Percentiles rank a stretch among this genome's conserved stretches.
These are phyloP conservation scores for Vaccinium corymbosum DNA, from an alignment of 148 eudicot species.

Conservation along the genomic window DNA sequence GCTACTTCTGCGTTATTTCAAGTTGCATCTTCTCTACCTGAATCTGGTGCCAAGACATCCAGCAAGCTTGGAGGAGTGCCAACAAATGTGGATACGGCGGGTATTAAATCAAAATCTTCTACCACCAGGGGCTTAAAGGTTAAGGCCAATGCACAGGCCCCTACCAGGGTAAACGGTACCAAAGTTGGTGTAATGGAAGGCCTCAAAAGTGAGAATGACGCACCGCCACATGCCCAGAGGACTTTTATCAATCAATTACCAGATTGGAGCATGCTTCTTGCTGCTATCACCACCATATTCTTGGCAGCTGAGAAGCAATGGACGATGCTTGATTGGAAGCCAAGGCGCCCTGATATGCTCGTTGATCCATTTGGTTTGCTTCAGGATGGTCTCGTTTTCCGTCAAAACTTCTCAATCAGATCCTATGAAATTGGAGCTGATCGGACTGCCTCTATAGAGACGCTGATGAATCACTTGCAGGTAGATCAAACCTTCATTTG, in stretches of 20 bases:
- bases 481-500: conserved; percentile 25
- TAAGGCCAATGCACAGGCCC: conserved; percentile 84
- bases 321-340: conserved; percentile 98
- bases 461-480: conserved; percentile 98
- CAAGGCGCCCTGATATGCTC: conserved; percentile 74
- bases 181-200: conserved; percentile 45
- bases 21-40: conserved; percentile 36
- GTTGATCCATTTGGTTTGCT: conserved; percentile 79
- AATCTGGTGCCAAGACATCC: conserved; percentile 46
- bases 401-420: conserved; percentile 89
- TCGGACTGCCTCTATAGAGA: conserved; percentile 91
- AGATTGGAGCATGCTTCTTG: conserved; percentile 99
- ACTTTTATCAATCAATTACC: conserved; percentile 92
- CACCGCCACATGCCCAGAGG: conserved; percentile 60
- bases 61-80: conserved; percentile 44
- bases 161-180: conserved; percentile 71
- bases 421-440: conserved; percentile 97
- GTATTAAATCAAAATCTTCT: conserved; percentile 50
- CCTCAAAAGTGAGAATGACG: conserved; percentile 48
- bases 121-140: conserved; percentile 50
- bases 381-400: conserved; percentile 77
- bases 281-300: conserved; percentile 93
- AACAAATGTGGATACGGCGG: conserved; percentile 48
- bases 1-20: conserved; percentile 64
- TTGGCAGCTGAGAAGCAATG: conserved; percentile 99